Evolutionary conservation across 129 eudicot species (phyloP).

Genomic region (Dittrichia graveolens): DNA sequence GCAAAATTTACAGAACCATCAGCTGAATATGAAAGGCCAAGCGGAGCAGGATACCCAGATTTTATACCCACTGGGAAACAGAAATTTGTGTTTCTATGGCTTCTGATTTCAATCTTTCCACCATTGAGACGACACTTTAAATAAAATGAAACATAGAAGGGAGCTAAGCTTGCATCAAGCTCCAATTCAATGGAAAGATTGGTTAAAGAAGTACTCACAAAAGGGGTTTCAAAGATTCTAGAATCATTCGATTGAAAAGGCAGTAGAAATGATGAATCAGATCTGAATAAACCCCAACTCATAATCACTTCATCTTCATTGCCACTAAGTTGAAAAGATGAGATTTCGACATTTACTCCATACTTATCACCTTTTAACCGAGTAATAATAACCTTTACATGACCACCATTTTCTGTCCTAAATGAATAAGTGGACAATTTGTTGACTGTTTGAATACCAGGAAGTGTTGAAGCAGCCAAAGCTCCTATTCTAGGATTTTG

Average conservation of each 20-base stretch:
- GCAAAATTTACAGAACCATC: slow-evolving; percentile 77
- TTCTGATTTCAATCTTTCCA: slow-evolving; percentile 50
- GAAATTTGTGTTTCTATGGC: slow-evolving; percentile 68
- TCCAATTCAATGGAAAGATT: slow-evolving; percentile 54
- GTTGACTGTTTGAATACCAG: slow-evolving; percentile 40
- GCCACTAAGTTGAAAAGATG: slow-evolving; percentile 40
- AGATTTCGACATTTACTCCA: slow-evolving; percentile 55
- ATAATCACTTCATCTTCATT: slow-evolving; percentile 46
- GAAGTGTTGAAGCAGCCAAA: slow-evolving; percentile 48
- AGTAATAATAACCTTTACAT: slow-evolving; percentile 70
- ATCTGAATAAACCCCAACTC: slow-evolving; percentile 82
- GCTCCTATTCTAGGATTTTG: slow-evolving; percentile 33
- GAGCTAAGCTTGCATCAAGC: slow-evolving; percentile 72
- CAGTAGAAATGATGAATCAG: slow-evolving; percentile 68
- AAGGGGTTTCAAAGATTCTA: slow-evolving; percentile 51
- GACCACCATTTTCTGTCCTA: slow-evolving; percentile 65
- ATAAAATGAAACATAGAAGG: slow-evolving; percentile 70
- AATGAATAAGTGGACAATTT: slow-evolving; percentile 54
- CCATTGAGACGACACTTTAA: slow-evolving; percentile 44
- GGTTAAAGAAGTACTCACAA: slow-evolving; percentile 43
- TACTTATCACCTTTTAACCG: slow-evolving; percentile 48
- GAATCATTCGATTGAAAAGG: slow-evolving; percentile 49
- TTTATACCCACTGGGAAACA: slow-evolving; percentile 81
- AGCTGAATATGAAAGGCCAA: slow-evolving; percentile 63
- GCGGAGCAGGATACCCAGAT: slow-evolving; percentile 74